Base-by-base conservation (phyloP, 139 green algal genomes). In the Nannochloris sp. region DNA sequence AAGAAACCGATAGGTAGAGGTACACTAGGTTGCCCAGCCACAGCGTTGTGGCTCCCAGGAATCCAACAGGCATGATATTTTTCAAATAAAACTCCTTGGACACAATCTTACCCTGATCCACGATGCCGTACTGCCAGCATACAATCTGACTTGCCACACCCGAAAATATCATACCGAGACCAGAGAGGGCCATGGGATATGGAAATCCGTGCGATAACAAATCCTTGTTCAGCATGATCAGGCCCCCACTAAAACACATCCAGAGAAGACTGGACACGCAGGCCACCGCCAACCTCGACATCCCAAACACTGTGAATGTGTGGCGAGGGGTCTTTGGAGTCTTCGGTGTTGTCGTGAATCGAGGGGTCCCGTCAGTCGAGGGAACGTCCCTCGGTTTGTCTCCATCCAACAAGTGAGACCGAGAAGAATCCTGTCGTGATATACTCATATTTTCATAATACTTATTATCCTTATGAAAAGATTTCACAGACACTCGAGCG, bases 151-250 rank as follows among this genome's bases (percentile, higher is more conserved):
- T 71, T 3, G 86, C 80, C 1, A 87, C 2, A 2, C 72, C 68
- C 19, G 62, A 79, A 50, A 82, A 85, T 21, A 55, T 23, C 87
- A 95, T 95, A 24, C 87, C 87, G 57, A 91, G 81, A 8, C 75
- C 72, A 0, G 72, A 82, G 1, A 90, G 70, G 3, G 73, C 64
- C 76, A 92, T 93, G 2, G 87, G 87, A 64, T 87, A 95, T 51
- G 66, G 71, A 60, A 95, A 95, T 0, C 72, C 67, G 49, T 89
- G 76, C 1, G 81, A 81, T 62, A 95, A 81, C 3, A 95, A 63
- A 43, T 88, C 74, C 60, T 94, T 92, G 64, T 94, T 94, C 15
- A 94, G 12, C 46, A 94, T 48, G 62, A 94, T 93, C 10, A 94
- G 71, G 1, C 27, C 62, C 24, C 53, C 75, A 15, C 61, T 79